phyloP scores from a whole-genome alignment of 805 yeast genomes.

The Ogataea kodamae region DNA sequence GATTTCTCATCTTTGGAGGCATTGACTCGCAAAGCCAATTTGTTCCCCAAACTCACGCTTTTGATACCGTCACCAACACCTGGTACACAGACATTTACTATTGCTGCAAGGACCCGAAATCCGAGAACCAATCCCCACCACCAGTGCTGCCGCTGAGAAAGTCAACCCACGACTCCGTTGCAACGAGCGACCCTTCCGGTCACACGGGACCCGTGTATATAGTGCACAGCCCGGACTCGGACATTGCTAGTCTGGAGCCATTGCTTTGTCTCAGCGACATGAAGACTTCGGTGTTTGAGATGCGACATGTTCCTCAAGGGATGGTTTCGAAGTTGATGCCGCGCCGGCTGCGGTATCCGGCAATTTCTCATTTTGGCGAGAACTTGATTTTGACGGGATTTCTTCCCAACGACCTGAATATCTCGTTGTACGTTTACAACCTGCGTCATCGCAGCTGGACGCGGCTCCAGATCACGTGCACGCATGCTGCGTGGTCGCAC shows the following conservation, averaged over 20 bases:
- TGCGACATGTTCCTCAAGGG: constrained; percentile 3
- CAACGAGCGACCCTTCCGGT: constrained; percentile 8
- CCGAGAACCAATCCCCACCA: not conserved
- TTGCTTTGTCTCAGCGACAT: no score
- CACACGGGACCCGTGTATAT: constrained; percentile 12
- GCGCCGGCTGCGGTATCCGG: constrained; percentile 48
- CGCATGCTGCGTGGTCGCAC: constrained; percentile 52
- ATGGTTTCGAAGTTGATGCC: constrained; percentile 35
- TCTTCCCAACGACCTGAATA: constrained; percentile 43
- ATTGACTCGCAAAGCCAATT: constrained; percentile 35
- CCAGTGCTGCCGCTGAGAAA: not conserved
- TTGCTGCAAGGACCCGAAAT: constrained; percentile 1
- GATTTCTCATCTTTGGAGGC: constrained; percentile 55
- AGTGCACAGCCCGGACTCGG: constrained; percentile 1
- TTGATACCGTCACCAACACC: constrained; percentile 41
- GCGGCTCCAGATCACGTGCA: constrained; percentile 50
- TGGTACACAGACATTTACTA: constrained; percentile 17
- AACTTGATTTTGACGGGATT: constrained; percentile 62
- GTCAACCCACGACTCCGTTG: not conserved
- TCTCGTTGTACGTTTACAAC: constrained; percentile 49
- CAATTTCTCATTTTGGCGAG: constrained; percentile 64
- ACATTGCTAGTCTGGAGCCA: constrained; percentile 21
- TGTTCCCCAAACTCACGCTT: constrained; percentile 37
- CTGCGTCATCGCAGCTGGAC: constrained; percentile 62
- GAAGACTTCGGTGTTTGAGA: constrained; percentile 21